Percentiles rank a stretch among this genome's conserved stretches.
phyloP scores from a whole-genome alignment of 2,329 filamentous ascomycete species.

The Fusarium falciforme region DNA sequence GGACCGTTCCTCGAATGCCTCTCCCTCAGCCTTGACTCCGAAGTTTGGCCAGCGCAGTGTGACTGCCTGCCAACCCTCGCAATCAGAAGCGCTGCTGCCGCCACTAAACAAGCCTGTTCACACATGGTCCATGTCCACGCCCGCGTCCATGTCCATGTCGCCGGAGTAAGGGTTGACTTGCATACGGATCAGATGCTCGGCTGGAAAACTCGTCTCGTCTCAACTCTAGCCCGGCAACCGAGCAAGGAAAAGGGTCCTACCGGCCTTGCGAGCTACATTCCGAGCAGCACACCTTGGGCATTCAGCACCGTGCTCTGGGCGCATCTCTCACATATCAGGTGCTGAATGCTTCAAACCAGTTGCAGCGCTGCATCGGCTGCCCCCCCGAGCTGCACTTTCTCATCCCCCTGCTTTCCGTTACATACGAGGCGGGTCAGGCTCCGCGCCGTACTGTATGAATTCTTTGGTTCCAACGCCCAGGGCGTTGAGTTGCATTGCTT shows the following conservation, averaged over 20 bases:
- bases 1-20: conserved; percentile 8
- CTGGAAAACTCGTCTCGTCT: conserved; percentile 30
- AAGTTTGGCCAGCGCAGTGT: conserved; percentile 1
- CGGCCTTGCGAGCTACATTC: background rate
- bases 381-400: conserved; percentile 18
- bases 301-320: background rate
- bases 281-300: background rate
- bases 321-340: conserved; percentile 26
- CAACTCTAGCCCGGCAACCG: conserved; percentile 21
- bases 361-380: conserved; percentile 23
- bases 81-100: conserved; percentile 40
- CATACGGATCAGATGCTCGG: conserved; percentile 25
- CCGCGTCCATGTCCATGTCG: conserved; percentile 30
- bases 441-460: conserved; percentile 24
- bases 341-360: conserved; percentile 24
- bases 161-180: conserved; percentile 19
- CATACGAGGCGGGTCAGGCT: conserved; percentile 40
- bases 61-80: conserved; percentile 13
- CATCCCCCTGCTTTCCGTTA: conserved; percentile 37
- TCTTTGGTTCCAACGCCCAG: background rate
- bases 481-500: background rate
- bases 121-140: conserved; percentile 9
- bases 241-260: conserved; percentile 1
- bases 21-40: background rate
- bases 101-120: conserved; percentile 21